Percentiles rank a stretch among this genome's conserved stretches.
Evolutionary conservation across 768 basidiomycete genomes (phyloP).

Genomic region (Boletus coccyginus): DNA sequence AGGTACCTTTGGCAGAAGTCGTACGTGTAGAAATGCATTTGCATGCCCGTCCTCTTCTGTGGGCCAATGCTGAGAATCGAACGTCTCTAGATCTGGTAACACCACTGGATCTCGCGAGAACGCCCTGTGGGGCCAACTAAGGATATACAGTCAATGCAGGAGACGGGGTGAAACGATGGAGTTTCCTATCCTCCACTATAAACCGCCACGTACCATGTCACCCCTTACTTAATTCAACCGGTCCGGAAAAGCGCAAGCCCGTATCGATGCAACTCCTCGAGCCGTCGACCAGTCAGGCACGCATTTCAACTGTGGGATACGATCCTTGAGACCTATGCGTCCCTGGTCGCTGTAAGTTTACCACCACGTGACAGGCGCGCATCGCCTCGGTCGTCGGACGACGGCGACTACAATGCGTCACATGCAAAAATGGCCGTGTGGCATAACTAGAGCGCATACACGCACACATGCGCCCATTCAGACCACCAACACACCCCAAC

Average conservation of each 20-base stretch:
- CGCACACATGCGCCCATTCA: background rate
- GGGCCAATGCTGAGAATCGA: constrained; percentile 9
- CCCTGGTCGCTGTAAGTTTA: constrained; percentile 28
- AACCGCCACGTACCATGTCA: constrained; percentile 2
- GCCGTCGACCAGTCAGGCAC: constrained; percentile 55
- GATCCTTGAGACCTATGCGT: constrained; percentile 30
- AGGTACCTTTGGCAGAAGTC: background rate
- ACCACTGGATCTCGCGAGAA: constrained; percentile 10
- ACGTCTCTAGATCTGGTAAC: constrained; percentile 15
- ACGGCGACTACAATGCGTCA: constrained; percentile 25
- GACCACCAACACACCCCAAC: background rate
- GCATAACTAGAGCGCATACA: constrained; percentile 15
- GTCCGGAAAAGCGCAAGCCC: constrained; percentile 50
- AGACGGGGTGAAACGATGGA: background rate
- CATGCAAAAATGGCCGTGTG: constrained; percentile 17
- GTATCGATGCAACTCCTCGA: constrained; percentile 49
- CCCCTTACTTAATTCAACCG: constrained; percentile 31
- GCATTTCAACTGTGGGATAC: constrained; percentile 34
- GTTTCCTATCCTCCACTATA: background rate
- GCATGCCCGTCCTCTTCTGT: background rate
- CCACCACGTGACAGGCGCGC: constrained; percentile 17
- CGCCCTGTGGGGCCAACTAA: constrained; percentile 1
- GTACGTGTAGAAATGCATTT: constrained; percentile 3
- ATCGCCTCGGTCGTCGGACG: constrained; percentile 8
- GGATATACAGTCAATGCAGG: background rate